Base-by-base conservation (phyloP, 1,284 basidiomycete species). In the Pseudomicrostroma phylloplanum region DNA sequence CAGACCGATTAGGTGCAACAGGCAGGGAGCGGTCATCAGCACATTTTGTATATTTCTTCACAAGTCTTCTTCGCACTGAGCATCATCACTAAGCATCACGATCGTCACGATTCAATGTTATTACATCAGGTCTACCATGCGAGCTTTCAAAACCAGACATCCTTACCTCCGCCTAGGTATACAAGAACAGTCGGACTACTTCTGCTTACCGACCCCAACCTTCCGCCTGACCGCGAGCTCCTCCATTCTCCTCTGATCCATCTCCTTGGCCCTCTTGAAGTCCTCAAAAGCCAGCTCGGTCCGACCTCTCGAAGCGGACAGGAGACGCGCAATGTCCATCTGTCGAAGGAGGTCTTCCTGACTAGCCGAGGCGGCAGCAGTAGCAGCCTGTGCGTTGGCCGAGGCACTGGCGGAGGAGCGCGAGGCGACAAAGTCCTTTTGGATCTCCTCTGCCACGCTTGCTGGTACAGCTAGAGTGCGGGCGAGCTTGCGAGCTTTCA, bases 301-400 rank as follows among this genome's bases (percentile, higher is more conserved):
- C 21, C 25, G n/a, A 15, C 19, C 13, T 13, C 26, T 15, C 15
- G 17, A 19, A 7, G 51, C 51, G 23, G 51, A 19, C 7, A 54
- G 21, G 6, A 54, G 21, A 13, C 51, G 51, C n/a, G 51, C 51
- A 8, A 54, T 19, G 21, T 54, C 51, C 51, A 54, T 54, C 26
- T 25, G 51, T 21, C 51, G 51, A 11, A 54, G 51, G 21, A 54
- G 51, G 13, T 17, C 21, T 25, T 54, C 51, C 25, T 54, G 43
- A 48, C 43, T 48, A 4, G 43, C 30, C 30, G 43, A 48, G 6
- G 15, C 43, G 12, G 43, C 43, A 17, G 43, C 43, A 48, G 43
- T 13, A 17, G 43, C 43, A 48, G 43, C 30, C 30, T 3, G 9
- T 36, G 30, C 30, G 9, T 36, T 36, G 4, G 46, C 7, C n/a